Percentiles rank a stretch among this genome's conserved stretches.
Evolutionary conservation across 2,329 filamentous ascomycete species (phyloP).

Genomic region (Penicillium polonicum): DNA sequence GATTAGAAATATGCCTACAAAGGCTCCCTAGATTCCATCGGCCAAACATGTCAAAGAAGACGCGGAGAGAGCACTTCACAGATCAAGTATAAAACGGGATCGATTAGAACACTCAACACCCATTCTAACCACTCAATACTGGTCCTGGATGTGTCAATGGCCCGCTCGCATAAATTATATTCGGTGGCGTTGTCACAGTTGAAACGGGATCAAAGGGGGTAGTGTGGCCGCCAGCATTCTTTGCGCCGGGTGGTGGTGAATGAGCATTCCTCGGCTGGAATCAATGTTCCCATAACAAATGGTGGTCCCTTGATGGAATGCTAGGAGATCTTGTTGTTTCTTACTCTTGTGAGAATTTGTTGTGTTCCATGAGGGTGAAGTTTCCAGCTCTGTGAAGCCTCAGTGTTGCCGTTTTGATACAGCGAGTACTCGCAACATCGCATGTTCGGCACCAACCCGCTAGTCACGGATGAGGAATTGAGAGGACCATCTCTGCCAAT

Average conservation of each 20-base stretch:
- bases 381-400: slow-evolving; percentile 1
- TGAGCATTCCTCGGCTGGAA: slow-evolving; percentile 31
- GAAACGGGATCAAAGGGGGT: slow-evolving; percentile 8
- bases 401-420: slow-evolving; percentile 1
- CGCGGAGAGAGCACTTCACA: not conserved
- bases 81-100: not conserved
- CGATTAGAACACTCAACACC: not conserved
- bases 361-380: not conserved
- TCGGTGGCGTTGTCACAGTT: not conserved
- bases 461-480: slow-evolving; percentile 13
- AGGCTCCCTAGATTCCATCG: not conserved
- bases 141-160: not conserved
- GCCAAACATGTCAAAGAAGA: not conserved
- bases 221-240: slow-evolving; percentile 33
- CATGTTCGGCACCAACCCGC: not conserved
- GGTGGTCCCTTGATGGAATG: slow-evolving; percentile 15
- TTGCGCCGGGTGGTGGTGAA: slow-evolving; percentile 28
- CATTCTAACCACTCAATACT: slow-evolving; percentile 5
- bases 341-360: slow-evolving; percentile 6
- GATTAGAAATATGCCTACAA: not conserved
- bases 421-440: not conserved
- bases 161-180: not conserved
- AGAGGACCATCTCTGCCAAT: not conserved
- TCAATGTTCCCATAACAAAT: slow-evolving; percentile 35
- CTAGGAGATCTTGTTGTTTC: slow-evolving; percentile 7